Evolutionary conservation across 2,329 filamentous ascomycete species (phyloP), one percentile per base, ranked within the genome.

Genomic region (Cryoendolithus antarcticus): DNA sequence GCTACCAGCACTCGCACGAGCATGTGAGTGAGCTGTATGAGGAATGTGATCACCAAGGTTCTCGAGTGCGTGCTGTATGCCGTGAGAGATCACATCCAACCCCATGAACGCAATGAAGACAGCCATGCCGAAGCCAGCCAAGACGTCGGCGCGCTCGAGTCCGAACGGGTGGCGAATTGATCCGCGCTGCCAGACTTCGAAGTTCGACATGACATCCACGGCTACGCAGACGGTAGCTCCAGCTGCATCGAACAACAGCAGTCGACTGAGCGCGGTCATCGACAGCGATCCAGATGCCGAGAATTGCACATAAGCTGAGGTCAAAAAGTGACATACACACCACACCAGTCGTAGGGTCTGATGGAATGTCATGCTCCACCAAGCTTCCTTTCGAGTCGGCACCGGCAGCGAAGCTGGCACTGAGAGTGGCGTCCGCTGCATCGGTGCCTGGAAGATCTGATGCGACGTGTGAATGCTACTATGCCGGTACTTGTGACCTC

Each of bases 61-160:
- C 61, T 95, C 89, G 8, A 98, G 74, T n/a, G 86, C 74, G 60
- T 98, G 89, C 57, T 94, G 91, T 10, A 94, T 69, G 44, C 86
- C 89, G 59, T 98, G 91, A 31, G 85, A 93, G 44, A 98, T 81
- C 35, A 98, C 75, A 53, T 98, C 91, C 53, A 96, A 81, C 11
- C 89, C 89, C 69, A 94, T 94, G 62, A 98, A 98, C n/a, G 94
- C 75, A 9, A 98, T 74, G 45, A 95, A 86, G 30, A 98, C 82
- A 37, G 86, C 93, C 77, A 96, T 86, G 44, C 88, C 91, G 48
- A 98, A 94, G n/a, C 91, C 91, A 28, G 88, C 86, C 10, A 98
- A 74, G 4, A 98, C 89, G 61, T 98, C 91, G 42, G 84, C 83
- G 39, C 91, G 77, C 63, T 95, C 86, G 15, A 98, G 74, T 3